Percentiles rank a stretch among this genome's conserved stretches.
These are phyloP conservation scores for Pelargonium myrrhifolium DNA, from an alignment of 441 rosid genomes.

Conservation along the genomic window DNA sequence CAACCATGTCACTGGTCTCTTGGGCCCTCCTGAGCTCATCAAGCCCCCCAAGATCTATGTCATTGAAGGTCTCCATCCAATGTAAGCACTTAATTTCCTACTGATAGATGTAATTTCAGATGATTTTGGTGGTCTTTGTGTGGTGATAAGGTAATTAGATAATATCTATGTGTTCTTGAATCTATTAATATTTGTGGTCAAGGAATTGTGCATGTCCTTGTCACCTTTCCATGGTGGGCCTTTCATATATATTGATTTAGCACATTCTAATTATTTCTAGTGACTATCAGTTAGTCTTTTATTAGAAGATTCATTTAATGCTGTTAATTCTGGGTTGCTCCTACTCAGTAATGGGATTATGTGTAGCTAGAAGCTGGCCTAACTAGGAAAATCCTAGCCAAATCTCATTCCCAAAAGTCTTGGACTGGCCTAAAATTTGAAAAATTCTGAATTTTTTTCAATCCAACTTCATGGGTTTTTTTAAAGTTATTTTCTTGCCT, in stretches of 20 bases:
- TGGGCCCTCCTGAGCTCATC: constrained; percentile 89
- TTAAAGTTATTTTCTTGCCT: no score
- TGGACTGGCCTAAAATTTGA: no score
- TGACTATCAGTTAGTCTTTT: no score
- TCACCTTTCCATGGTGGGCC: constrained; percentile 11
- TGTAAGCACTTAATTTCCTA: constrained; percentile 41
- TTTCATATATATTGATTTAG: background rate
- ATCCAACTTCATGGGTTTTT: no score
- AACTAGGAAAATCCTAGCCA: background rate
- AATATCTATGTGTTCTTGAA: background rate
- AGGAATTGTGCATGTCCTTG: constrained; percentile 3
- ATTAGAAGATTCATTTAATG: background rate
- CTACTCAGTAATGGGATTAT: no score
- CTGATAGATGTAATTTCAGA: no score
- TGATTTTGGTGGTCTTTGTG: no score
- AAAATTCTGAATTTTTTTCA: background rate
- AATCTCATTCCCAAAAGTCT: background rate
- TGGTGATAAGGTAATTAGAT: background rate
- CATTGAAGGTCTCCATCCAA: constrained; percentile 96
- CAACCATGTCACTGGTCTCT: constrained; percentile 79
- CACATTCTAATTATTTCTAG: background rate
- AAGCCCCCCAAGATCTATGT: constrained; percentile 93
- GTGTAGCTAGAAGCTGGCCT: no score
- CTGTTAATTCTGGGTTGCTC: no score
- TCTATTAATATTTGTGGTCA: constrained; percentile 8